Evolutionary conservation across 345 rosid species (phyloP), one percentile per base, ranked within the genome.

Genomic region (Euphorbia lathyris): DNA sequence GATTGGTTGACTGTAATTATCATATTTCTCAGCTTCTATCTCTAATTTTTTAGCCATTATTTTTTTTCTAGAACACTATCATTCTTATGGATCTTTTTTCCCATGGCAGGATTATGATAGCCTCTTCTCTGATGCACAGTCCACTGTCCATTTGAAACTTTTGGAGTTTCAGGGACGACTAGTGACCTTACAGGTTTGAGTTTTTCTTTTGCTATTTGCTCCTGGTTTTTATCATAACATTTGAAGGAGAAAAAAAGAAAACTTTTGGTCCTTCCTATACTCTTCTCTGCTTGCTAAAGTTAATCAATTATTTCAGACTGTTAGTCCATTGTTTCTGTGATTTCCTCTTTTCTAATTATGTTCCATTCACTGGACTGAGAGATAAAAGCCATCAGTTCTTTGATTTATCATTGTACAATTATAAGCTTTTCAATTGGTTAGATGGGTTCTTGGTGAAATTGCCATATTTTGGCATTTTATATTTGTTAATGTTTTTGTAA

Each of bases 1-100:
- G 97, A 95, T 81, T 95, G 99, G 98, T 80, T 95, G 80, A 84
- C 97, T 81, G 99, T 95, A 95, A 89, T 74, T 53, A 77, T 63
- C 83, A 52, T 72, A 79, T 79, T 78, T 26, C 62, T 57, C 72
- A 47, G 17, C 34, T 69, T 42, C 61, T 67, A 12, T 40, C 25
- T 26, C 23, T 68, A n/a, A 43, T n/a, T 50, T n/a, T 27, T 50
- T 65, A 70, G 34, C 7, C 30, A 25, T 63, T 66, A 34, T 56
- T 52, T 57, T 52, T 57, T 65, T n/a, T 29, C 13, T 72, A 25
- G 22, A 32, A 30, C 69, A 12, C 19, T 36, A 55, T 45, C 1
- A 27, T 32, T 22, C 8, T 30, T 42, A 9, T 26, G 45, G 6
- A 11, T 53, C 2, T 50, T 76, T 66, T 11, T 27, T 29, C 71